phyloP scores from a whole-genome alignment of 768 basidiomycete species.

The Podaxis sp. region DNA sequence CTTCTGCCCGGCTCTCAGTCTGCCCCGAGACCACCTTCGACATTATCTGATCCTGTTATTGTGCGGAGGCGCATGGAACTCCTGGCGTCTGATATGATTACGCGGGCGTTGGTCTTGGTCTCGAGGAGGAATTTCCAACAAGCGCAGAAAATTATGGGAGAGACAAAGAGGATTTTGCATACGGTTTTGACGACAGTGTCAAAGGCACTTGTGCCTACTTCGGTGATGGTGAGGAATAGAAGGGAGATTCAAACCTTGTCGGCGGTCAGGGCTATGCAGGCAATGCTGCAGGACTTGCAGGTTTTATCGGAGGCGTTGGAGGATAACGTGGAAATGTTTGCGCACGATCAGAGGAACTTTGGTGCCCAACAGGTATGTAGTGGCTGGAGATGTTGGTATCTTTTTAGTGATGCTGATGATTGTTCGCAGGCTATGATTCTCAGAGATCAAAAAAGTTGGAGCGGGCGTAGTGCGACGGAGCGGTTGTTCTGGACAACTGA shows the following conservation, averaged over 20 bases:
- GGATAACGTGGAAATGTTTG: constrained; percentile 90
- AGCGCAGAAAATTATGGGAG: constrained; percentile 86
- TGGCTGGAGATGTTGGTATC: neutral
- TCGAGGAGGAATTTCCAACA: constrained; percentile 88
- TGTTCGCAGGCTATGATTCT: constrained; percentile 84
- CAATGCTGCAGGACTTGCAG: constrained; percentile 87
- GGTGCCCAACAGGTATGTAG: constrained; percentile 89
- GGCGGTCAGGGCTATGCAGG: constrained; percentile 79
- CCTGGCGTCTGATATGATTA: constrained; percentile 96
- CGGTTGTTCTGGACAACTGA: constrained; percentile 92
- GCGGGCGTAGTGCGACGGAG: constrained; percentile 86
- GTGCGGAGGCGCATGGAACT: constrained; percentile 96
- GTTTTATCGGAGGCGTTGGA: constrained; percentile 83
- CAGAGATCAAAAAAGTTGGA: constrained; percentile 96
- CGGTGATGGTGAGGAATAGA: constrained; percentile 55
- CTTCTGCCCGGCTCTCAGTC: constrained; percentile 59
- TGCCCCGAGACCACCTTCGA: constrained; percentile 40
- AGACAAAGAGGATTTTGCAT: constrained; percentile 90
- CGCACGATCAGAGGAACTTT: constrained; percentile 91
- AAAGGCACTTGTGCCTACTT: constrained; percentile 59
- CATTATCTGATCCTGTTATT: constrained; percentile 80
- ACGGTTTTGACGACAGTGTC: constrained; percentile 87
- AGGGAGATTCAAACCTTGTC: constrained; percentile 74
- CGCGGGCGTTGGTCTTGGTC: constrained; percentile 88
- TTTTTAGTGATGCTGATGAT: constrained; percentile 4